Evolutionary conservation across 495 filamentous ascomycete genomes (phyloP), one percentile per base, ranked within the genome.

Genomic region (Neurospora cerealis): DNA sequence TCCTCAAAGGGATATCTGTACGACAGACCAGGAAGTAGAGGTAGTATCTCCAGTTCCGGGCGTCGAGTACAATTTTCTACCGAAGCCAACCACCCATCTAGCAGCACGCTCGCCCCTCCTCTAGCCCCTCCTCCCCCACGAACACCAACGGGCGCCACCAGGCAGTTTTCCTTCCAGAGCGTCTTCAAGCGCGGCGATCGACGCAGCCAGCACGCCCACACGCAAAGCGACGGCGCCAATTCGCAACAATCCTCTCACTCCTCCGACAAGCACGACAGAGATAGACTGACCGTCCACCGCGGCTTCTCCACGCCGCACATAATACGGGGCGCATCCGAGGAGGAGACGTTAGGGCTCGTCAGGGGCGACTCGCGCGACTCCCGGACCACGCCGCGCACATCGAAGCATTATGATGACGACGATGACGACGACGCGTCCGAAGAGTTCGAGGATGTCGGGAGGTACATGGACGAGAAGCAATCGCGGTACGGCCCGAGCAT

Each of bases 101-200:
- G 54, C 54, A 66, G 54, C 54, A 62, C 54, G 13, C 24, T 62
- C 28, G 54, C 54, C 24, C 28, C 54, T 66, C 54, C 54, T 62
- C 54, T 62, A 62, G 54, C 54, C 19, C 28, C 54, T 19, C 28
- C 28, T 66, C 15, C 54, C 15, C 28, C 28, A 66, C 24, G 54
- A 19, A 34, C 54, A 19, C 54, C 54, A 66, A 5, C 6, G 7
- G 54, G 54, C 62, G 84, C 85, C n/a, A 83, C 81, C 76, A 90
- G 96, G 42, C 94, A 98, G 80, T 98, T 98, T 83, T 94, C 91
- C 37, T 98, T 98, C 86, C 91, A 95, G 77, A 91, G 90, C 74
- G 88, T 96, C 69, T 93, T 97, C 81, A 83, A 85, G 73, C 80
- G 83, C 28, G 54, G 54, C 15, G 54, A 66, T 66, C 54, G 54